Evolutionary conservation across 164 flowering plant species (phyloP).

Genomic region (Sextonia rubra): DNA sequence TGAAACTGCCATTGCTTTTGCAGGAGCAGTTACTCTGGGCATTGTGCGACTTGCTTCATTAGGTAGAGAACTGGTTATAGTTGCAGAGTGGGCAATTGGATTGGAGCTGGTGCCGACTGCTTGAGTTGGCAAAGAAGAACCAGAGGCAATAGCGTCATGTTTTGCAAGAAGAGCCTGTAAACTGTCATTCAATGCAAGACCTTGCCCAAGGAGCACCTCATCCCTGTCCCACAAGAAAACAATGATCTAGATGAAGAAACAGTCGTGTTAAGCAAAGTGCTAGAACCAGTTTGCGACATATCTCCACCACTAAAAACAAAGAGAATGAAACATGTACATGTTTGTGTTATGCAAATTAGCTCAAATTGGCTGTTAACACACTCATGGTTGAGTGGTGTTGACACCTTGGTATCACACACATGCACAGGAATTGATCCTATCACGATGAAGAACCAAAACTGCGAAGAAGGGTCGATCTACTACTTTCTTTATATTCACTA

Average conservation of each 20-base stretch:
- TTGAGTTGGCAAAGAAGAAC: constrained; percentile 46
- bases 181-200: constrained; percentile 76
- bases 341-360: too few species aligned
- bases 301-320: neutral
- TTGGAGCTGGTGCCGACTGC: constrained; percentile 22
- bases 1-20: constrained; percentile 16
- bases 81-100: constrained; percentile 18
- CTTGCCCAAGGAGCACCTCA: constrained; percentile 76
- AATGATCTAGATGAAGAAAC: neutral
- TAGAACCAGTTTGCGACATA: neutral
- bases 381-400: too few species aligned
- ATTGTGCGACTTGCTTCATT: constrained; percentile 19
- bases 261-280: neutral
- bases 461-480: too few species aligned
- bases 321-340: neutral
- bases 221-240: constrained; percentile 44
- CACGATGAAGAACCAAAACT: too few species aligned
- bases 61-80: constrained; percentile 21
- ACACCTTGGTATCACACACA: too few species aligned
- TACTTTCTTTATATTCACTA: too few species aligned
- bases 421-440: too few species aligned
- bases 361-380: too few species aligned
- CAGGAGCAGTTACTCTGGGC: constrained; percentile 21
- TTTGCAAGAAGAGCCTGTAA: constrained; percentile 70
- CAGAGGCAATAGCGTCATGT: constrained; percentile 88